Evolutionary conservation across 352 stramenopile species (phyloP).

Genomic region (Globisporangium spiculum): DNA sequence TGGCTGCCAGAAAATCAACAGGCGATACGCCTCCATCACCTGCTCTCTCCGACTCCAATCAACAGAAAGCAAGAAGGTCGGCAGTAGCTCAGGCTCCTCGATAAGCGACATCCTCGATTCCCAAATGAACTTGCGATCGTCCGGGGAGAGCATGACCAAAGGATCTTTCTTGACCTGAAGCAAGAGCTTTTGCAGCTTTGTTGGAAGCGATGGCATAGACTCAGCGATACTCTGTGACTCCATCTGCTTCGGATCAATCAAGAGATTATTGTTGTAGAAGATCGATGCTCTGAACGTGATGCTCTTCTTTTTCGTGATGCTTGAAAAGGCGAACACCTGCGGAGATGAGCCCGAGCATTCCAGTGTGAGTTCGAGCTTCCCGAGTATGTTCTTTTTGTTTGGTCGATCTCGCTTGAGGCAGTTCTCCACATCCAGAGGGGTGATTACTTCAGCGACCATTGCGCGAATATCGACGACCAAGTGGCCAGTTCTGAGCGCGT

Average conservation of each 20-base stretch:
- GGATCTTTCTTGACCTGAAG: constrained; percentile 58
- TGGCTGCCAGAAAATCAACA: constrained; percentile 75
- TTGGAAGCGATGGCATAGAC: constrained; percentile 28
- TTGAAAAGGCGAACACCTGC: constrained; percentile 64
- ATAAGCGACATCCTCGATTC: constrained; percentile 50
- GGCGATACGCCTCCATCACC: constrained; percentile 76
- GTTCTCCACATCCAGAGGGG: constrained; percentile 72
- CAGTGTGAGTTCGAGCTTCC: constrained; percentile 41
- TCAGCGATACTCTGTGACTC: constrained; percentile 6
- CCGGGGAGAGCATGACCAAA: constrained; percentile 49
- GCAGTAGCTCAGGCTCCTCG: constrained; percentile 72
- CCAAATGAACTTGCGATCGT: constrained; percentile 76
- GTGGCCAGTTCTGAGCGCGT: constrained; percentile 54
- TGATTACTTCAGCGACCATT: constrained; percentile 34
- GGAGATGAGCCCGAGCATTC: constrained; percentile 38
- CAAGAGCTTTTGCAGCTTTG: constrained; percentile 44
- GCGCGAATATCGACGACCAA: constrained; percentile 32
- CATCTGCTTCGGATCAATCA: constrained; percentile 4
- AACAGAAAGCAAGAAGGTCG: constrained; percentile 83
- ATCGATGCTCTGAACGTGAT: constrained; percentile 73
- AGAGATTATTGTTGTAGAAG: constrained; percentile 36
- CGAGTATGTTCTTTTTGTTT: constrained; percentile 33
- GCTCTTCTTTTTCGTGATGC: constrained; percentile 40
- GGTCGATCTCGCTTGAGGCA: constrained; percentile 38
- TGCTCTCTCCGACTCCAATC: constrained; percentile 78